Base-by-base conservation (phyloP, 2,329 filamentous ascomycete species). In the Fusarium fujikuroi region DNA sequence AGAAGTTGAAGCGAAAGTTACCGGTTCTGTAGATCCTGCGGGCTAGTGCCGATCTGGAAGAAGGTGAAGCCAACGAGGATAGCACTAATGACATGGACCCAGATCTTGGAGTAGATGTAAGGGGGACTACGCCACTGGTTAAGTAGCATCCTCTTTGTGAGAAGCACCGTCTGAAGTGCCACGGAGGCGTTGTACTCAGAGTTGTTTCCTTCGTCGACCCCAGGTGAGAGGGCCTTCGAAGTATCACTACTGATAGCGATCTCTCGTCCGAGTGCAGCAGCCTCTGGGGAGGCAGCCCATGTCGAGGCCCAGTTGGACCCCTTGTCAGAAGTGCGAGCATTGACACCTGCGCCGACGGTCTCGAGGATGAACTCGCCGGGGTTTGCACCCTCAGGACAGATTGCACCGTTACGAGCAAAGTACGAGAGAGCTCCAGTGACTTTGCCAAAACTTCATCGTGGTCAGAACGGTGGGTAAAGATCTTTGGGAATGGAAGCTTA, bases 141-240 rank as follows among this genome's bases (percentile, higher is more conserved):
- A 8, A 54, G 50, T 9, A 54, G 25, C 50, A 54, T 54, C 2
- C 36, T 23, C 25, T 54, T 54, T 11, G 50, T 54, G 25, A 54
- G 50, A 21, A 37, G 34, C 5, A 39, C 3, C 7, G 23, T 39
- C 23, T 54, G 34, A 9, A 36, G 14, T 1, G 14, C 16, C 14
- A 54, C 19, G 0, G 36, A 54, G 19, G 50, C 50, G 4, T 54
- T 39, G 9, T 54, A 14, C 5, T 39, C 36, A 4, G 19, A 30
- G 1, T 25, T 16, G 3, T 2, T 28, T 12, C 18, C 50, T 6
- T 30, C 36, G 14, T 12, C 5, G 6, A 12, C 7, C 0, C 0
- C 14, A 4, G 50, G 18, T 3, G 36, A 30, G 11, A 5, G 19
- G 7, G 0, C 15, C 14, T 28, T 37, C 2, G 14, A 10, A 30